phyloP scores from a whole-genome alignment of 768 basidiomycete species.

The Lactifluus pinguis region DNA sequence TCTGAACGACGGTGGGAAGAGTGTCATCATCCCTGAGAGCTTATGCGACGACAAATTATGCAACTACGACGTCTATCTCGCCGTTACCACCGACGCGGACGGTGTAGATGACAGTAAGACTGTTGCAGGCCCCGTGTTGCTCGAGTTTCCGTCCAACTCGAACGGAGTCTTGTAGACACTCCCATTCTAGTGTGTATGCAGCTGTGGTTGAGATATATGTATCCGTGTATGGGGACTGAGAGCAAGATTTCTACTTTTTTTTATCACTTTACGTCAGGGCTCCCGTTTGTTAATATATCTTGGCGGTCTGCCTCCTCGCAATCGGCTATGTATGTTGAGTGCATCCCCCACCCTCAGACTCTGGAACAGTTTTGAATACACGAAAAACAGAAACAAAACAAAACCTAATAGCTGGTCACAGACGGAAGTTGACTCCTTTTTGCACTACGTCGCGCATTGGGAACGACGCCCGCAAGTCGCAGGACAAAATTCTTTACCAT shows the following conservation, averaged over 20 bases:
- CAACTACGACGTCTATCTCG: slow-evolving; percentile 1
- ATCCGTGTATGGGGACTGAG: not conserved
- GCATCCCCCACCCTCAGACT: too few species aligned
- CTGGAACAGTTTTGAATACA: too few species aligned
- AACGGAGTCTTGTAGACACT: not conserved
- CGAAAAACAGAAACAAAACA: too few species aligned
- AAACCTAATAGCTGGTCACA: too few species aligned
- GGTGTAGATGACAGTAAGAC: slow-evolving; percentile 13
- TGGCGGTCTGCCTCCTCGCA: too few species aligned
- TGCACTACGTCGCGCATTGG: too few species aligned
- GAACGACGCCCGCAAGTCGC: too few species aligned
- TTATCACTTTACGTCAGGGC: not conserved
- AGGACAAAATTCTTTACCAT: too few species aligned
- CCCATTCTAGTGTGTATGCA: not conserved
- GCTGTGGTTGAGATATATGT: not conserved
- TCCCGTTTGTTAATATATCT: too few species aligned
- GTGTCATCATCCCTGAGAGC: slow-evolving; percentile 6
- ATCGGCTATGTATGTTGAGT: too few species aligned
- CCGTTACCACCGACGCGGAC: slow-evolving; percentile 9
- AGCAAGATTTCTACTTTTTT: not conserved
- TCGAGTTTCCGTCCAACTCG: slow-evolving; percentile 17
- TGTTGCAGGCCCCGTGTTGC: slow-evolving; percentile 16
- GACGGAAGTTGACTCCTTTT: too few species aligned
- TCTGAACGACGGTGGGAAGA: slow-evolving; percentile 3
- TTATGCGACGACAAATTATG: not conserved